Conservation (phyloP, 345 rosid species). For the Erucastrum elatum region DNA sequence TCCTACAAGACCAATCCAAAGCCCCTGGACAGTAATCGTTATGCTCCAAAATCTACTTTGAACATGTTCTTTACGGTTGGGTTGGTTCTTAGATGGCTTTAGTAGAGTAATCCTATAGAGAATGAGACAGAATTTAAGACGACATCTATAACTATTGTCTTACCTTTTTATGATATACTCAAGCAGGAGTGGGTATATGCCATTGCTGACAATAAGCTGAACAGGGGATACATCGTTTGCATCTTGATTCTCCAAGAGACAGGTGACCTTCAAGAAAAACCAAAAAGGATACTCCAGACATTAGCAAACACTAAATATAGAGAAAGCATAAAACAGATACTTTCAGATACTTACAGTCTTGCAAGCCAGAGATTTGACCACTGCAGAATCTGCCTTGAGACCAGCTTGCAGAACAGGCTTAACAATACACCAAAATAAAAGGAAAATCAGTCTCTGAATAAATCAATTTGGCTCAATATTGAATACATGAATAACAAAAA, state of each 20-base stretch:
- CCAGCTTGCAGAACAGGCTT: conserved; percentile 78
- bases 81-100: background rate
- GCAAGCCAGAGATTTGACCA: conserved; percentile 68
- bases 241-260: conserved; percentile 56
- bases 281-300: conserved; percentile 15
- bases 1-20: conserved; percentile 3
- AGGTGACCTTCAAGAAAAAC: conserved; percentile 47
- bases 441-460: conserved; percentile 6
- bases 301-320: conserved; percentile 6
- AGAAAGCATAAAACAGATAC: background rate
- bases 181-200: conserved; percentile 72
- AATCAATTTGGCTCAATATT: background rate
- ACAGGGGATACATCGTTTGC: conserved; percentile 47
- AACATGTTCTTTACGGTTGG: background rate
- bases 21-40: background rate
- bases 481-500: background rate
- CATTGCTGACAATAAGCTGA: conserved; percentile 53
- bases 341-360: conserved; percentile 60
- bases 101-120: background rate
- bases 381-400: conserved; percentile 60
- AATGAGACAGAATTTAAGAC: background rate
- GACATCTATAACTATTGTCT: conserved; percentile 21
- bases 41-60: background rate
- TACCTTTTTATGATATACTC: conserved; percentile 69
- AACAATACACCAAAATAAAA: conserved; percentile 19